A percentile compares a stretch with the other conserved stretches of the same genome.
Conservation (phyloP, 208 protist genomes). For the Trypanosoma congolense region DNA sequence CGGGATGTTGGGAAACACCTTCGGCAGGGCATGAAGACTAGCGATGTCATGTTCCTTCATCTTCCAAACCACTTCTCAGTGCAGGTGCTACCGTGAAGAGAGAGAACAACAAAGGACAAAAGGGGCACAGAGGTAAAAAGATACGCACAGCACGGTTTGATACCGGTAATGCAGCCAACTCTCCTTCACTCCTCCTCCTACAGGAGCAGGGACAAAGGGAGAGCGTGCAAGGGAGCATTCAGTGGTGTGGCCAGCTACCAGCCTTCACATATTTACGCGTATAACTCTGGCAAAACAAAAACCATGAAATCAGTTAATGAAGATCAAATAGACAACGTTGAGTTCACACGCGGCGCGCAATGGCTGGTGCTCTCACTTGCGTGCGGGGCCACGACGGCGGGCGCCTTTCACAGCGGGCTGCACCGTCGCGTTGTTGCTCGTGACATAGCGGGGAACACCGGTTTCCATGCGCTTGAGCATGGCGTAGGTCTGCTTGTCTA, state of each 20-base stretch:
- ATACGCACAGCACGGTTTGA: too few species aligned
- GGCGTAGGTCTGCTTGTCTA: conserved; percentile 82
- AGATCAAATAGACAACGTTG: conserved; percentile 15
- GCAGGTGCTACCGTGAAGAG: conserved; percentile 5
- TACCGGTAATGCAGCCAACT: too few species aligned
- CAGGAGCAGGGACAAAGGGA: too few species aligned
- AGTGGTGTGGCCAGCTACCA: too few species aligned
- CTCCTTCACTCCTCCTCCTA: too few species aligned
- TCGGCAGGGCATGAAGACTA: conserved; percentile 18
- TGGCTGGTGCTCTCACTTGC: conserved; percentile 25
- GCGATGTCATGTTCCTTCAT: conserved; percentile 18
- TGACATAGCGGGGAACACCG: conserved; percentile 75
- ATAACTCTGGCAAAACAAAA: conserved; percentile 24
- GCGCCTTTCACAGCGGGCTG: conserved; percentile 26
- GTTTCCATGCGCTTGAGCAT: conserved; percentile 87
- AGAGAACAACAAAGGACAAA: too few species aligned
- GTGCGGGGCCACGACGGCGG: conserved; percentile 21
- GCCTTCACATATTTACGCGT: too few species aligned
- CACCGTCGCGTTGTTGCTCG: conserved; percentile 16
- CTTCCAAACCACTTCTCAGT: not conserved
- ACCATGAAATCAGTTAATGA: conserved; percentile 13
- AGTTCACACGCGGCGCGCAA: not conserved
- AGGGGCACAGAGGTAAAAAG: too few species aligned
- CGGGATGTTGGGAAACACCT: conserved; percentile 21
- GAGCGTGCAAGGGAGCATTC: too few species aligned